Evolutionary conservation across 495 filamentous ascomycete species (phyloP).

Genomic region (Daldinia loculata): DNA sequence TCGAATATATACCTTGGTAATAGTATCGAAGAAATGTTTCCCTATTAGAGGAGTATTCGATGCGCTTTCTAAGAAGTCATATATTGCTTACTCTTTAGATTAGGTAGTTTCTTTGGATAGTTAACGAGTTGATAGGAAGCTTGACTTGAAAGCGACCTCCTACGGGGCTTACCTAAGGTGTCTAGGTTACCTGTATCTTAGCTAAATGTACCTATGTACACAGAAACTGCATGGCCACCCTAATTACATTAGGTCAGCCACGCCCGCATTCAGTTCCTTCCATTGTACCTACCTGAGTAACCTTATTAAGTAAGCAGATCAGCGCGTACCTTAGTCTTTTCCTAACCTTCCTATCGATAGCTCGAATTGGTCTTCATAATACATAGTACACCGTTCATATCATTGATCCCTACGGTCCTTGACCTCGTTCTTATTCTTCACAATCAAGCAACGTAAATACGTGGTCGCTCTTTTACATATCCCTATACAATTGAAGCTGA

Average conservation of each 20-base stretch:
- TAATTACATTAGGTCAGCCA: neutral
- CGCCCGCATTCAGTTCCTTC: neutral
- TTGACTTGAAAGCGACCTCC: neutral
- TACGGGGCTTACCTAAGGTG: too few species aligned
- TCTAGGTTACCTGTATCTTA: too few species aligned
- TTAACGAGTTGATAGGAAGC: neutral
- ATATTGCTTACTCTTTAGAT: too few species aligned
- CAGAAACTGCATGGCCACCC: neutral
- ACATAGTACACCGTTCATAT: conserved; percentile 7
- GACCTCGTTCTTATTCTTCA: conserved; percentile 9
- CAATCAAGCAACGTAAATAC: neutral
- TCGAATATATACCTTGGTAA: neutral
- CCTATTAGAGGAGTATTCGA: too few species aligned
- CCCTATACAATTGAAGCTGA: neutral
- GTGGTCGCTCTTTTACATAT: neutral
- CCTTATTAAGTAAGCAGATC: neutral
- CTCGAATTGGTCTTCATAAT: conserved; percentile 23
- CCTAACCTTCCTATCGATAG: conserved; percentile 22
- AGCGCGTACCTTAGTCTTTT: neutral
- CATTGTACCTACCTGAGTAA: neutral
- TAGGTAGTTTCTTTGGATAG: too few species aligned
- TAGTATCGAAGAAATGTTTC: neutral
- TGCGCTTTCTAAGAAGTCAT: too few species aligned
- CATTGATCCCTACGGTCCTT: conserved; percentile 20
- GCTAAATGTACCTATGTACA: too few species aligned